These are phyloP conservation scores for Brassica incana DNA, from an alignment of 345 rosid genomes.

Conservation along the genomic window DNA sequence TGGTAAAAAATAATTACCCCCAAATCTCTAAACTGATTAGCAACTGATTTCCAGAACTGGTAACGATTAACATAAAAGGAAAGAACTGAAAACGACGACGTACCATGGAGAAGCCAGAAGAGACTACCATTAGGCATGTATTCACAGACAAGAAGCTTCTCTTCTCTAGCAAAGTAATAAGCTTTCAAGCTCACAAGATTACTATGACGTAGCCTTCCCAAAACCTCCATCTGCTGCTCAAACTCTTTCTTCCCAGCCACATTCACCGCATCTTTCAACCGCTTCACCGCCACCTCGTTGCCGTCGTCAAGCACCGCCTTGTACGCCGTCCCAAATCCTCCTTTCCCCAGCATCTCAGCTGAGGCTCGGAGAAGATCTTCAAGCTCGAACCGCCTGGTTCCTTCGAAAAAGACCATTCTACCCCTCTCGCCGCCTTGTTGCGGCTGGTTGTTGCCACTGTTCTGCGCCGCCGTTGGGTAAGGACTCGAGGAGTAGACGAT, in stretches of 20 bases:
- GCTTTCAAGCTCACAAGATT: slow-evolving; percentile 77
- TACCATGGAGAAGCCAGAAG: slow-evolving; percentile 98
- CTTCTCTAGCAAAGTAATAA: slow-evolving; percentile 85
- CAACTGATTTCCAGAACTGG: not conserved
- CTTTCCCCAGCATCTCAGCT: slow-evolving; percentile 97
- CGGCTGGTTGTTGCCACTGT: slow-evolving; percentile 27
- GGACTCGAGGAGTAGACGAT: slow-evolving; percentile 87
- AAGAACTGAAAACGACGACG: slow-evolving; percentile 33
- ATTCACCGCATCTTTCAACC: slow-evolving; percentile 69
- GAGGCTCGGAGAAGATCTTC: slow-evolving; percentile 90
- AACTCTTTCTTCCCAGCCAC: slow-evolving; percentile 68
- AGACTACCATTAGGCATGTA: slow-evolving; percentile 87
- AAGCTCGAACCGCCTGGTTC: slow-evolving; percentile 70
- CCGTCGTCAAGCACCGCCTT: slow-evolving; percentile 91
- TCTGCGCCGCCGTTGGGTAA: slow-evolving; percentile 51
- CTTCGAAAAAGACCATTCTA: slow-evolving; percentile 89
- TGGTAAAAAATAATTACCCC: not conserved
- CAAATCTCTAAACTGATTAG: not conserved
- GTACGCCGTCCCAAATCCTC: slow-evolving; percentile 90
- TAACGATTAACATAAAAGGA: too few species aligned
- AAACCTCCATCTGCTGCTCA: slow-evolving; percentile 84
- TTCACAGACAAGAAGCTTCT: slow-evolving; percentile 83
- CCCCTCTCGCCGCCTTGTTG: slow-evolving; percentile 64
- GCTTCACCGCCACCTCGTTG: slow-evolving; percentile 79
- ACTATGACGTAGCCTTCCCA: slow-evolving; percentile 68